phyloP scores from a whole-genome alignment of 164 flowering plant genomes.

The Vitis amurensis region DNA sequence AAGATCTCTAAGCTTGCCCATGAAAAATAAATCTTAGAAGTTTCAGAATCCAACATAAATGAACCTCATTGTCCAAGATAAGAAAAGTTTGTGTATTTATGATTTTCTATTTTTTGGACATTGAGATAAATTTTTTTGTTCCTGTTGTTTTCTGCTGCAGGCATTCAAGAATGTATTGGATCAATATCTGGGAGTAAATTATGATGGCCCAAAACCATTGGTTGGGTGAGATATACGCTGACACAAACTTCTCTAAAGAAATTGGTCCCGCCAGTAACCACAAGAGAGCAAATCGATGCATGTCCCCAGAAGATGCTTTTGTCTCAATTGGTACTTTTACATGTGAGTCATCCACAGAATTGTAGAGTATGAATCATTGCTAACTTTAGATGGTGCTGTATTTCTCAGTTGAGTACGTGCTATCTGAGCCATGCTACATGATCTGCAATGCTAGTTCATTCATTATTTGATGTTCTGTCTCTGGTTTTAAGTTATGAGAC shows the following conservation, averaged over 20 bases:
- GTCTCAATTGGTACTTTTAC: conserved; percentile 23
- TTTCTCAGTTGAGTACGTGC: not conserved
- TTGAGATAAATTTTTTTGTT: not conserved
- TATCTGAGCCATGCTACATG: not conserved
- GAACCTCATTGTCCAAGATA: not conserved
- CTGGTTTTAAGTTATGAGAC: too few relatives aligned
- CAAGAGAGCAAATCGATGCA: conserved; percentile 14
- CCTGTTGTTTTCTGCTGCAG: conserved; percentile 37
- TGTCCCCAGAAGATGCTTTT: conserved; percentile 20
- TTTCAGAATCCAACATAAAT: not conserved
- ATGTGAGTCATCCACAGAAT: conserved; percentile 26
- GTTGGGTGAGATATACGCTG: conserved; percentile 19
- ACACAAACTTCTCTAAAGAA: conserved; percentile 13
- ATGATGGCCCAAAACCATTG: conserved; percentile 29
- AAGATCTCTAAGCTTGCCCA: not conserved
- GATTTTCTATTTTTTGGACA: not conserved
- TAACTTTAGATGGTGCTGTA: conserved; percentile 10
- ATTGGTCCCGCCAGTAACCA: conserved; percentile 19
- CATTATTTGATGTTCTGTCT: too few relatives aligned
- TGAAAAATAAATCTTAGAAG: not conserved
- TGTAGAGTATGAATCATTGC: conserved; percentile 20
- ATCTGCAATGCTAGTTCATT: not conserved
- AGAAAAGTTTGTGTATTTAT: too few relatives aligned
- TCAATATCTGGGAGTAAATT: conserved; percentile 55
- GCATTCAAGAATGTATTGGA: conserved; percentile 75